Percentiles rank a stretch among this genome's conserved stretches.
These are phyloP conservation scores for Vinca major DNA, from an alignment of 305 asterid species.

Conservation along the genomic window DNA sequence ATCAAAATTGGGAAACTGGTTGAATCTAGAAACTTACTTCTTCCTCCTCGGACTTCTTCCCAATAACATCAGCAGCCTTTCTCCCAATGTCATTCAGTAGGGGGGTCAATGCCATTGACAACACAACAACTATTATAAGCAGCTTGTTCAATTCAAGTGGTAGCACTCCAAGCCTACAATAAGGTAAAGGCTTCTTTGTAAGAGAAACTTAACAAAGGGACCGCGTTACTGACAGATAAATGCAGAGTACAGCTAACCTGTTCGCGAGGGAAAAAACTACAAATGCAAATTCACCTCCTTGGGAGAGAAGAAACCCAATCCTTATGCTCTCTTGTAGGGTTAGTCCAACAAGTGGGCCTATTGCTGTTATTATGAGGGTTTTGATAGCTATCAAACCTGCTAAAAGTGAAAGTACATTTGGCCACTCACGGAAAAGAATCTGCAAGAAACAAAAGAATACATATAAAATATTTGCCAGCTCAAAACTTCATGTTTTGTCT, in stretches of 20 bases:
- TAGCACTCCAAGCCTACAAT: slow-evolving; percentile 91
- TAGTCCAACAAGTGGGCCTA: slow-evolving; percentile 93
- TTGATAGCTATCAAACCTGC: slow-evolving; percentile 88
- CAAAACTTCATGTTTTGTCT: not conserved
- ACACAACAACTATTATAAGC: slow-evolving; percentile 93
- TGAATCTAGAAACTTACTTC: slow-evolving; percentile 42
- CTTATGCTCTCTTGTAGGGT: slow-evolving; percentile 86
- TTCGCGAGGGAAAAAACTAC: slow-evolving; percentile 94
- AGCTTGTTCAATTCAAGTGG: slow-evolving; percentile 98
- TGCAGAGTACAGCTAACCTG: slow-evolving; percentile 38
- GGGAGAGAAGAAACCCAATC: slow-evolving; percentile 95
- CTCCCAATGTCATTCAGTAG: slow-evolving; percentile 81
- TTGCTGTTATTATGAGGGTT: slow-evolving; percentile 82
- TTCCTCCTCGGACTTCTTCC: slow-evolving; percentile 52
- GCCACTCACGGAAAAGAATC: slow-evolving; percentile 99
- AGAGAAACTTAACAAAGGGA: slow-evolving; percentile 11
- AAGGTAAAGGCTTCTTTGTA: slow-evolving; percentile 18
- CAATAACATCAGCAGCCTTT: slow-evolving; percentile 62
- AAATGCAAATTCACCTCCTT: slow-evolving; percentile 97
- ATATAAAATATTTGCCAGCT: slow-evolving; percentile 10
- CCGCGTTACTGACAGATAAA: slow-evolving; percentile 13
- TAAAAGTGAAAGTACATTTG: slow-evolving; percentile 85
- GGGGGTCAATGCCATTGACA: slow-evolving; percentile 95
- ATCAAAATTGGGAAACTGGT: slow-evolving; percentile 7
- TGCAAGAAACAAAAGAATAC: slow-evolving; percentile 28